phyloP scores from a whole-genome alignment of 257 asterid species.

The Thymus mandschuricus region DNA sequence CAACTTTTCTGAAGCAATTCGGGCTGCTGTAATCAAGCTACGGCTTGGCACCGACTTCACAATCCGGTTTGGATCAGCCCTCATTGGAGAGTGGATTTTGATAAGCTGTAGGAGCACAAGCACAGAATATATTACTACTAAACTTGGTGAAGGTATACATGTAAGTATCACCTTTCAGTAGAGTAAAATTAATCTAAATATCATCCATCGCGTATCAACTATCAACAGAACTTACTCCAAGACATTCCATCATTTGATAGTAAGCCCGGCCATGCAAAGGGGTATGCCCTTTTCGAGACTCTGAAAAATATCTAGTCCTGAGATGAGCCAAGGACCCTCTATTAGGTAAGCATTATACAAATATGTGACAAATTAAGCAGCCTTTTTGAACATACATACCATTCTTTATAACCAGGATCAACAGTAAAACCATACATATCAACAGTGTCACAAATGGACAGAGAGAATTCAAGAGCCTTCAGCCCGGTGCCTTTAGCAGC shows the following conservation, averaged over 20 bases:
- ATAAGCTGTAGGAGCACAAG: slow-evolving; percentile 56
- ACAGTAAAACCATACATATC: slow-evolving; percentile 99
- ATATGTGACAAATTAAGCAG: slow-evolving; percentile 1
- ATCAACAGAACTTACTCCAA: slow-evolving; percentile 66
- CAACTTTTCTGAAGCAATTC: slow-evolving; percentile 77
- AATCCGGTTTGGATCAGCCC: slow-evolving; percentile 78
- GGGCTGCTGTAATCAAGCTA: slow-evolving; percentile 66
- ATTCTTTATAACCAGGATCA: slow-evolving; percentile 97
- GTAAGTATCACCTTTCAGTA: not conserved
- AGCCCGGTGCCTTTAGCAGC: slow-evolving; percentile 97
- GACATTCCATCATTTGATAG: slow-evolving; percentile 98
- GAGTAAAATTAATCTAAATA: slow-evolving; percentile 10
- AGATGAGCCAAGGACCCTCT: slow-evolving; percentile 34
- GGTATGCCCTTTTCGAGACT: slow-evolving; percentile 92
- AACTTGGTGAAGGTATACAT: slow-evolving; percentile 7
- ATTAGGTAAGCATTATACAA: slow-evolving; percentile 3
- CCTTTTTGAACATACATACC: slow-evolving; percentile 41
- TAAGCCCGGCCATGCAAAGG: slow-evolving; percentile 94
- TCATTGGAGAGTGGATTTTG: slow-evolving; percentile 95
- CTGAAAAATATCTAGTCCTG: slow-evolving; percentile 97
- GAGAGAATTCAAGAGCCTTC: slow-evolving; percentile 99
- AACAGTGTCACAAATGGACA: slow-evolving; percentile 89
- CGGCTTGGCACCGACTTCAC: slow-evolving; percentile 81
- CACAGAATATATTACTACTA: slow-evolving; percentile 10
- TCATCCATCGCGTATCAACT: not conserved